Percentiles rank a stretch among this genome's conserved stretches.
phyloP scores from a whole-genome alignment of 495 filamentous ascomycete genomes.

The Penicillium manginii region DNA sequence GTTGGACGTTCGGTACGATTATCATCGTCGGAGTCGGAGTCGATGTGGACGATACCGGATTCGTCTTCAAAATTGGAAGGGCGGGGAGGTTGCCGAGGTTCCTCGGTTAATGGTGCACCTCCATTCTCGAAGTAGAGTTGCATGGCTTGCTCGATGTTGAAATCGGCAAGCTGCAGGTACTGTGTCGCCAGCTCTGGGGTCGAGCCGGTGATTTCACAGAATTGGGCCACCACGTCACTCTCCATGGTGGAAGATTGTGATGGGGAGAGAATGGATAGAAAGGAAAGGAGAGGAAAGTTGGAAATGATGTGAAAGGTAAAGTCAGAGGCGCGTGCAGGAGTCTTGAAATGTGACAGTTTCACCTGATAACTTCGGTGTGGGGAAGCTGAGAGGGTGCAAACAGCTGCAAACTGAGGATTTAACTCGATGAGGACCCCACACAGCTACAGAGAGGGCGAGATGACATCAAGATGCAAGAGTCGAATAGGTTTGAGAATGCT shows the following conservation, averaged over 20 bases:
- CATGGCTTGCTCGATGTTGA: constrained; percentile 81
- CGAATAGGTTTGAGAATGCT: not conserved
- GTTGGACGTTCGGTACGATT: constrained; percentile 11
- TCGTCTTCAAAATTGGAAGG: constrained; percentile 50
- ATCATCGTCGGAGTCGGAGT: constrained; percentile 73
- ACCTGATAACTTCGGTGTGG: constrained; percentile 14
- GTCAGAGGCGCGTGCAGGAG: not conserved
- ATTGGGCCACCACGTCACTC: constrained; percentile 52
- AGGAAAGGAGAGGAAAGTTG: not conserved
- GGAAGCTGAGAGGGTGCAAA: constrained; percentile 35
- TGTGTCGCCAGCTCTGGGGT: constrained; percentile 67
- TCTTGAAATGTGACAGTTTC: too few relatives aligned
- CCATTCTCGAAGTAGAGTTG: constrained; percentile 86
- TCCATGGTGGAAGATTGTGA: constrained; percentile 64
- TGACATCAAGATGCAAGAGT: constrained; percentile 6
- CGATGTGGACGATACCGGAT: constrained; percentile 68
- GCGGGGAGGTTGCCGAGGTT: constrained; percentile 35
- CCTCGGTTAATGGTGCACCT: constrained; percentile 55
- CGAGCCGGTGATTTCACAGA: constrained; percentile 67
- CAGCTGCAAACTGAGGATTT: constrained; percentile 37
- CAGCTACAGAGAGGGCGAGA: not conserved
- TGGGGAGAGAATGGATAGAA: constrained; percentile 21
- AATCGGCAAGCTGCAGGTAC: constrained; percentile 81
- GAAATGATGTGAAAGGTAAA: not conserved
- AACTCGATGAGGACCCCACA: constrained; percentile 13